A percentile compares a stretch with the other conserved stretches of the same genome.
phyloP scores from a whole-genome alignment of 352 stramenopile genomes.

The Globisporangium emineosum region DNA sequence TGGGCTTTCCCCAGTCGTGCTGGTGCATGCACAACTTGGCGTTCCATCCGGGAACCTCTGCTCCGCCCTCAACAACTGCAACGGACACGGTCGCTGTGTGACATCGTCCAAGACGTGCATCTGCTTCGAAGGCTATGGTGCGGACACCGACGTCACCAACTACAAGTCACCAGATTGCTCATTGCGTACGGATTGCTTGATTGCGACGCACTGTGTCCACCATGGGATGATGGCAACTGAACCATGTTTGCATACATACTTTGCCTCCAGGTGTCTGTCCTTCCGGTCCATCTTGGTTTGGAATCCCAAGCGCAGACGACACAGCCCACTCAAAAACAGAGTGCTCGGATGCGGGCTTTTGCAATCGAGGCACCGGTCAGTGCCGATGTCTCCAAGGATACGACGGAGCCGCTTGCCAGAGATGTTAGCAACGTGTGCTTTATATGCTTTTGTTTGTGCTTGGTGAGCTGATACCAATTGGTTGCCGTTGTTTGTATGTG shows the following conservation, averaged over 20 bases:
- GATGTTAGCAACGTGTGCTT: slow-evolving; percentile 29
- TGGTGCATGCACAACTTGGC: slow-evolving; percentile 36
- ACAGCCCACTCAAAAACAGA: slow-evolving; percentile 40
- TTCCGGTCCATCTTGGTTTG: slow-evolving; percentile 55
- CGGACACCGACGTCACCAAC: slow-evolving; percentile 66
- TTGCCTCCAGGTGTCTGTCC: slow-evolving; percentile 60
- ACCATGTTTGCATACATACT: background rate
- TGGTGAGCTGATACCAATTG: background rate
- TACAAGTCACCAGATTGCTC: slow-evolving; percentile 87
- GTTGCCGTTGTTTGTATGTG: slow-evolving; percentile 8
- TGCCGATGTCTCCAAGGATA: slow-evolving; percentile 67
- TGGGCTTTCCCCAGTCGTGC: background rate
- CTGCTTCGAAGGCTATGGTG: slow-evolving; percentile 88
- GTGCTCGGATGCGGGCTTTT: slow-evolving; percentile 68
- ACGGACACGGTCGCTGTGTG: slow-evolving; percentile 86
- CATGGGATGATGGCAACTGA: background rate
- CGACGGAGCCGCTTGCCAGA: slow-evolving; percentile 71
- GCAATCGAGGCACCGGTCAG: slow-evolving; percentile 47
- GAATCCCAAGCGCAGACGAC: slow-evolving; percentile 40
- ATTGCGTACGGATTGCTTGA: slow-evolving; percentile 29
- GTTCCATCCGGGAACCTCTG: slow-evolving; percentile 71
- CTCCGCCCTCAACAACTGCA: slow-evolving; percentile 80
- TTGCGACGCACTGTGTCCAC: background rate
- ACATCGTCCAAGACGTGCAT: slow-evolving; percentile 79
- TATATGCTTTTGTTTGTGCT: background rate